Percentiles rank a stretch among this genome's conserved stretches.
Conservation (phyloP, 192 early-diverging fungal species). For the Cetraspora pellucida region DNA sequence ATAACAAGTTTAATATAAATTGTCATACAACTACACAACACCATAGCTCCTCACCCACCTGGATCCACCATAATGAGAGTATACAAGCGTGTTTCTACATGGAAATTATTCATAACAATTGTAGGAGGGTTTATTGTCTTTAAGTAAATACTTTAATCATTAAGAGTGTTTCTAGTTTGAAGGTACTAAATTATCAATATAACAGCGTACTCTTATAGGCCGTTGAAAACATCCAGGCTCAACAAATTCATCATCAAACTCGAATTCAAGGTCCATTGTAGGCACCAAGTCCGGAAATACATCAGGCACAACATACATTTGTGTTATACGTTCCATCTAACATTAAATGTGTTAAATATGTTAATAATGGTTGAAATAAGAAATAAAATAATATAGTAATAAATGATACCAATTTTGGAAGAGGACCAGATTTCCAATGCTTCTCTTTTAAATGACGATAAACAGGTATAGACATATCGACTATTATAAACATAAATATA, state of each 20-base stretch:
- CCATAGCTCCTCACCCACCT: conserved; percentile 38
- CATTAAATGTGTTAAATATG: not conserved
- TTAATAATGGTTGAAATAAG: not conserved
- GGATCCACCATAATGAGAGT: conserved; percentile 74
- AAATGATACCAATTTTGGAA: conserved; percentile 46
- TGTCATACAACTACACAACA: too few species aligned
- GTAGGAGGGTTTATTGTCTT: conserved; percentile 57
- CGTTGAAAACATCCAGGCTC: conserved; percentile 47
- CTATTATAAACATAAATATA: conserved; percentile 17
- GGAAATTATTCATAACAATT: conserved; percentile 62
- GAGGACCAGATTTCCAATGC: conserved; percentile 59
- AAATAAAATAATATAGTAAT: not conserved
- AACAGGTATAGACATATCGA: conserved; percentile 70
- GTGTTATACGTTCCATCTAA: conserved; percentile 63
- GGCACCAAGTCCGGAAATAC: conserved; percentile 60
- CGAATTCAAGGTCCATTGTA: conserved; percentile 46
- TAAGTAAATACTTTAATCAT: conserved; percentile 39
- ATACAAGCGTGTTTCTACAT: conserved; percentile 66
- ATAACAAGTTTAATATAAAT: too few species aligned
- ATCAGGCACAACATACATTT: conserved; percentile 81
- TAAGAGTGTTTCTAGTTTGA: too few species aligned
- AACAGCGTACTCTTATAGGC: conserved; percentile 38
- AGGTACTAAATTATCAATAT: not conserved
- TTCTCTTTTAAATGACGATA: conserved; percentile 67
- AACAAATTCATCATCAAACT: conserved; percentile 43